Evolutionary conservation across 495 filamentous ascomycete genomes (phyloP).

Genomic region (Xylaria curta): DNA sequence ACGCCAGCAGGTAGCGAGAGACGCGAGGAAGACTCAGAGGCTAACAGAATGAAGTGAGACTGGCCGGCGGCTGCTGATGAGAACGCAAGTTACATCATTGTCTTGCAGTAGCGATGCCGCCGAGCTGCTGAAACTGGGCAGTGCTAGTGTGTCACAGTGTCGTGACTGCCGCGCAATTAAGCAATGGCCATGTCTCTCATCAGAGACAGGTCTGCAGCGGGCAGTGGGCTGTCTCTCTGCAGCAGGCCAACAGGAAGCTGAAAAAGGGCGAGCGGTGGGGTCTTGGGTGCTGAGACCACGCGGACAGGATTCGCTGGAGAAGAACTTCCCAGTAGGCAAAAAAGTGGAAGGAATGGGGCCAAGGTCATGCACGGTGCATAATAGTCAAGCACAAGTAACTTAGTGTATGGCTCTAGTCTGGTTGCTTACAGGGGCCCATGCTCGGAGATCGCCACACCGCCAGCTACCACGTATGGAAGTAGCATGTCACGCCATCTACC

Average conservation of each 20-base stretch:
- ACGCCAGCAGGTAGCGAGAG: constrained; percentile 20
- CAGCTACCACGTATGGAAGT: constrained; percentile 33
- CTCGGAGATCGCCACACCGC: constrained; percentile 42
- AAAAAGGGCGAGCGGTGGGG: neutral
- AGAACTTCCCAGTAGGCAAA: constrained; percentile 1
- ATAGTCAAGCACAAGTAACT: constrained; percentile 15
- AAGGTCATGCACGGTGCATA: constrained; percentile 38
- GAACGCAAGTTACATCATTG: constrained; percentile 27
- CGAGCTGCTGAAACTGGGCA: constrained; percentile 29
- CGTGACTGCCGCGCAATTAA: neutral
- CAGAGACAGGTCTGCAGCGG: neutral
- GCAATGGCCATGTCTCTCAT: neutral
- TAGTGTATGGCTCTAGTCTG: neutral
- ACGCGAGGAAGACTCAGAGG: constrained; percentile 4
- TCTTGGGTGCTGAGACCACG: constrained; percentile 28
- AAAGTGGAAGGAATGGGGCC: constrained; percentile 28
- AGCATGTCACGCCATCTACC: constrained; percentile 25
- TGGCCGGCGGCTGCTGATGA: constrained; percentile 15
- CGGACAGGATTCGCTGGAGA: constrained; percentile 28
- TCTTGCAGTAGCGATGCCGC: constrained; percentile 22
- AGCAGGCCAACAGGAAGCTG: too few relatives aligned
- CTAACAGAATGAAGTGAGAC: constrained; percentile 23
- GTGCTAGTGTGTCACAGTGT: constrained; percentile 32
- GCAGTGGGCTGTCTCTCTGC: too few relatives aligned
- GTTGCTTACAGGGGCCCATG: constrained; percentile 24